A percentile compares a stretch with the other conserved stretches of the same genome.
phyloP scores from a whole-genome alignment of 2,329 filamentous ascomycete species.

The Alternaria ventricosa region DNA sequence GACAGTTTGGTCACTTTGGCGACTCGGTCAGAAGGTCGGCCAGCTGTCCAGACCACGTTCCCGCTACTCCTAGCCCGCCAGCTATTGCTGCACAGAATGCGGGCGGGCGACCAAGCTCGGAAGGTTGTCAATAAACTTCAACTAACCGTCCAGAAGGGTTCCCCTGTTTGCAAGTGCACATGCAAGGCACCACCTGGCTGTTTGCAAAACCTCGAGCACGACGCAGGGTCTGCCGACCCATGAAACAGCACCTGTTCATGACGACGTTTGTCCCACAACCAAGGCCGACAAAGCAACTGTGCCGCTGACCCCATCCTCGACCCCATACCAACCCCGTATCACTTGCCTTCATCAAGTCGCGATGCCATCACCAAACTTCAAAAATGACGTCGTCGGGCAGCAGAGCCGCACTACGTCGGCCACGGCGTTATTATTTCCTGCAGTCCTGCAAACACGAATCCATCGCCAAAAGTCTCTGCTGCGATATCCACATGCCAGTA shows the following conservation, averaged over 20 bases:
- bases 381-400: constrained; percentile 6
- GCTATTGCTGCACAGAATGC: constrained; percentile 1
- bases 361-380: background rate
- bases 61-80: background rate
- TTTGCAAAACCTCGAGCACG: background rate
- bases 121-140: background rate
- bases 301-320: background rate
- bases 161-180: background rate
- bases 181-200: background rate
- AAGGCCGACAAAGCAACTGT: constrained; percentile 7
- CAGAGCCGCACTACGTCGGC: background rate
- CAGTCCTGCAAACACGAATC: background rate
- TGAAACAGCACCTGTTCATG: background rate
- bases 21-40: background rate
- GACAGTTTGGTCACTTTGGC: background rate
- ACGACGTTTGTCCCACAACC: background rate
- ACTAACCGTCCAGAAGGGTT: background rate
- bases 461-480: constrained; percentile 7
- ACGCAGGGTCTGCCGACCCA: constrained; percentile 7
- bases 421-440: constrained; percentile 1
- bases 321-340: background rate
- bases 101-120: background rate
- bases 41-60: background rate
- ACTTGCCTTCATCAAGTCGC: background rate
- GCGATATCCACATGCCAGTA: constrained; percentile 1